Conservation (phyloP, 1,284 basidiomycete genomes). For the Leccinum subrobustum region DNA sequence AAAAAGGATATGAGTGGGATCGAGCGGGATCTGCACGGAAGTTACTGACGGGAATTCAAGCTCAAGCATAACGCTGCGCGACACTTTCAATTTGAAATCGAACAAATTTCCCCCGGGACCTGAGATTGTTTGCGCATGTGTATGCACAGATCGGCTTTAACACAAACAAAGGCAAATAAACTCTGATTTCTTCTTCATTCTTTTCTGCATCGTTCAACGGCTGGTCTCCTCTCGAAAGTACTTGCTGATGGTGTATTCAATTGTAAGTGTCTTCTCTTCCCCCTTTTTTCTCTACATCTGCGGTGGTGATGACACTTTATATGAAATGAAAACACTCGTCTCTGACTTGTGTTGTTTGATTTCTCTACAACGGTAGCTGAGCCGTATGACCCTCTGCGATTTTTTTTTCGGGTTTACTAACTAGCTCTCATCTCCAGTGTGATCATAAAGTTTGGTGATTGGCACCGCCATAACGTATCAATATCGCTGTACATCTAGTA, state of each 20-base stretch:
- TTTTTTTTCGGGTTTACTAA: slow-evolving; percentile 10
- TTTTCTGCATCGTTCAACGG: background rate
- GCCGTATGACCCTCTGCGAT: slow-evolving; percentile 22
- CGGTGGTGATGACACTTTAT: slow-evolving; percentile 47
- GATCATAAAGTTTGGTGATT: background rate
- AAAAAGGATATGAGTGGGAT: background rate
- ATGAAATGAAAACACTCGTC: slow-evolving; percentile 41
- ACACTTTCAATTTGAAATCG: background rate
- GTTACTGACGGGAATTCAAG: too few relatives aligned
- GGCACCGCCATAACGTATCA: background rate
- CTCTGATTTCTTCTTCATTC: slow-evolving; percentile 1
- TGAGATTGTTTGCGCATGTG: slow-evolving; percentile 19
- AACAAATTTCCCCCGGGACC: background rate
- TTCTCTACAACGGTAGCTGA: slow-evolving; percentile 67
- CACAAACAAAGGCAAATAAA: slow-evolving; percentile 24
- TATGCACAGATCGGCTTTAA: slow-evolving; percentile 3
- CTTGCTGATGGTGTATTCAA: background rate
- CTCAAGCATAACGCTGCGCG: too few relatives aligned
- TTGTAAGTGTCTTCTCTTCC: slow-evolving; percentile 21
- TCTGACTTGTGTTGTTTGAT: slow-evolving; percentile 37
- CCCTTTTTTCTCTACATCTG: slow-evolving; percentile 42
- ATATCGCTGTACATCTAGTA: background rate
- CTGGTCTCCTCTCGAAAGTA: background rate
- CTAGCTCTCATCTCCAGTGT: background rate
- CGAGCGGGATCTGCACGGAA: too few relatives aligned